Evolutionary conservation across 2,329 filamentous ascomycete genomes (phyloP), one percentile per base, ranked within the genome.

Genomic region (Didymella exigua): DNA sequence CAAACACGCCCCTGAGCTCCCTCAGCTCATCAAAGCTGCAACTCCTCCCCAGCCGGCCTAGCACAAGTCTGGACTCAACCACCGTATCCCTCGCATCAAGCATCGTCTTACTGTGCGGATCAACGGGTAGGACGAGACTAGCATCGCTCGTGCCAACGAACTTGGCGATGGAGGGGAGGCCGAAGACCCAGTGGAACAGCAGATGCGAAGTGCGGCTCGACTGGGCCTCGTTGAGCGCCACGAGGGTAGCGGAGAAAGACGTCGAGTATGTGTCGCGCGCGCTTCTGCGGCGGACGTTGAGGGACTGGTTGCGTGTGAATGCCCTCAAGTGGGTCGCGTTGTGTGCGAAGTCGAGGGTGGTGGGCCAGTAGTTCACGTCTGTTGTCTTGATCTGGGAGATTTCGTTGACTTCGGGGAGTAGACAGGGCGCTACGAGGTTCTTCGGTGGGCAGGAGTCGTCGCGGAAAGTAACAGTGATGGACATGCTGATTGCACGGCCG

Each of bases 181-280:
- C 76, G 70, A 96, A 91, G 1, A 96, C 70, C 89, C 90, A 93
- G 58, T 89, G 86, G 67, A 93, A 84, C 0, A 89, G 74, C 33
- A 78, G 75, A 60, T 71, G 68, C 3, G 61, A 59, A 0, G 65
- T 68, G 48, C 69, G 73, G 0, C 61, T 62, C 3, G 69, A 68
- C 56, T 84, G 80, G 0, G 78, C 77, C 58, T 87, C 84, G 52
- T 89, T 90, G 24, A 96, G 81, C 0, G 90, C 89, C 2, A 87
- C 83, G 13, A 96, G 81, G 0, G 91, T 91, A 0, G 89, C 87
- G 5, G 84, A 81, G 71, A 96, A 96, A n/a, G 82, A 75, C 0
- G 81, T 82, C n/a, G 77, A 75, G 8, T 85, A 82, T 7, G 82
- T 83, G 62, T 90, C 88, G 21, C 70, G 63, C 0, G 78, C 75